Conservation (phyloP, 306 rosid genomes). For the Lablab purpureus region DNA sequence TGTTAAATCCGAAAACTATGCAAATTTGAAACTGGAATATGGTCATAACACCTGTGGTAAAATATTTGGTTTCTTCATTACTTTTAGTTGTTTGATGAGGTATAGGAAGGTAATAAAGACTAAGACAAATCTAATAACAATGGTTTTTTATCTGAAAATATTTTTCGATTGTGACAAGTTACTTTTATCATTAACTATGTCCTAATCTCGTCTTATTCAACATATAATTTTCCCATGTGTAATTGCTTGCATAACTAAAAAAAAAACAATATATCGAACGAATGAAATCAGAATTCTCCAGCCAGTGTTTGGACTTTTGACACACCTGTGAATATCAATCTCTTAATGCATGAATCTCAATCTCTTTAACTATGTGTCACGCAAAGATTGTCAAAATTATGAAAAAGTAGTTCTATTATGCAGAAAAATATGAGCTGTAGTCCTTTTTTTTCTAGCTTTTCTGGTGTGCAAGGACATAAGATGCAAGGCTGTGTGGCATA, state of each 20-base stretch:
- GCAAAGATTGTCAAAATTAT: too few relatives aligned
- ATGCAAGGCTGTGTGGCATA: too few relatives aligned
- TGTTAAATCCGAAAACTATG: neutral
- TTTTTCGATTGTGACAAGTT: neutral
- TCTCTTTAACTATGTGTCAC: too few relatives aligned
- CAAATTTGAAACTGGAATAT: constrained; percentile 26
- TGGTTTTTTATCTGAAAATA: neutral
- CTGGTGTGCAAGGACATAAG: too few relatives aligned
- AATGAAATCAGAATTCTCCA: constrained; percentile 14
- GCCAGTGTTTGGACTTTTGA: neutral
- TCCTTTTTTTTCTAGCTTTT: too few relatives aligned
- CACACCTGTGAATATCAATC: neutral
- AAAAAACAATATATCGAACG: neutral
- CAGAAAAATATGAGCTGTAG: too few relatives aligned
- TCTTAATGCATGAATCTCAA: neutral
- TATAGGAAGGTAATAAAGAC: constrained; percentile 1
- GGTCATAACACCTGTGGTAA: neutral
- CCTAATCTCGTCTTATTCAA: neutral
- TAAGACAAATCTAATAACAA: neutral
- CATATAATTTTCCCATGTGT: neutral
- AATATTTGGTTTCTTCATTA: constrained; percentile 5
- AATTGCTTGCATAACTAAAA: constrained; percentile 14
- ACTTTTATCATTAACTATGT: neutral
- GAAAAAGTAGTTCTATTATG: too few relatives aligned
- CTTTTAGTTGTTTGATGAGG: neutral